Evolutionary conservation across 2,329 filamentous ascomycete genomes (phyloP).

Genomic region (Pseudofabraea citricarpa): DNA sequence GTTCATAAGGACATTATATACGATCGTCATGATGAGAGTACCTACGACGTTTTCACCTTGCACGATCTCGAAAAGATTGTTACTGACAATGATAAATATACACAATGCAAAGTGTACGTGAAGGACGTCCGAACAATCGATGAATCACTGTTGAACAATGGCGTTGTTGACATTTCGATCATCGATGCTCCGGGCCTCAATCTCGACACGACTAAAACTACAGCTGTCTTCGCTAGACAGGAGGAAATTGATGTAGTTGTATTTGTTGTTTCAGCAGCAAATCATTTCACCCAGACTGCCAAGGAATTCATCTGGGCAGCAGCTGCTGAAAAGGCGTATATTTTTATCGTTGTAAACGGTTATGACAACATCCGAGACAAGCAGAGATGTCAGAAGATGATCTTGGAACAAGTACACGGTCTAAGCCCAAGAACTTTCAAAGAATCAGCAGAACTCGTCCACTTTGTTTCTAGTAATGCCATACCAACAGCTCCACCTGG

Average conservation of each 20-base stretch:
- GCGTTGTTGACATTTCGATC: conserved; percentile 93
- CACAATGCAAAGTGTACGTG: conserved; percentile 95
- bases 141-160: conserved; percentile 92
- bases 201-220: conserved; percentile 93
- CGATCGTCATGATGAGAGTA: conserved; percentile 86
- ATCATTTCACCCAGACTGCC: conserved; percentile 96
- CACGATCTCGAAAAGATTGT: conserved; percentile 83
- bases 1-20: conserved; percentile 79
- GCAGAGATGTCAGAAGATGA: conserved; percentile 84
- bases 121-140: conserved; percentile 85
- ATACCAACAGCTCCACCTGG: conserved; percentile 64
- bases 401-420: conserved; percentile 80
- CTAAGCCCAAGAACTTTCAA: conserved; percentile 93
- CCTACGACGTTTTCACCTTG: conserved; percentile 82
- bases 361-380: conserved; percentile 94
- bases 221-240: conserved; percentile 91
- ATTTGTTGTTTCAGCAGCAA: conserved; percentile 95
- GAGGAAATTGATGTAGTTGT: conserved; percentile 99
- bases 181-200: conserved; percentile 97
- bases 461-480: conserved; percentile 96
- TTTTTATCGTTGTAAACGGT: conserved; percentile 98
- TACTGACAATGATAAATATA: conserved; percentile 79
- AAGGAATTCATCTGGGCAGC: conserved; percentile 97
- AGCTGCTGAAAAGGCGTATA: conserved; percentile 94
- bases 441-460: conserved; percentile 86